Conservation (phyloP, 805 yeast species). For the Starmerella riodocensis region DNA sequence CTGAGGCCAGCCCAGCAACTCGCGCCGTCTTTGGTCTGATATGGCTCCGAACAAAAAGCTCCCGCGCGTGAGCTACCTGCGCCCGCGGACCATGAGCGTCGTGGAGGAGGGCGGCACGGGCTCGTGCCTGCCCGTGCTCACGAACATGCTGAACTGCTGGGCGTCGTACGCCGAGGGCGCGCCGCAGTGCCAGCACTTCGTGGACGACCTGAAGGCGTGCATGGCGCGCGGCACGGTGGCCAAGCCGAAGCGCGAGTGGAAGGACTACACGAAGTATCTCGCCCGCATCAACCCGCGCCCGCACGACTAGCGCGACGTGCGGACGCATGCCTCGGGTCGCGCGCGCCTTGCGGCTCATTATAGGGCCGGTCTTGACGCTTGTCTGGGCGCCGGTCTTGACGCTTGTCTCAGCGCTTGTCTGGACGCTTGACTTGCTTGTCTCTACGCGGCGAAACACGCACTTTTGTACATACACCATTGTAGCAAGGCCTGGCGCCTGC, state of each 20-base stretch:
- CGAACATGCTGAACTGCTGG: conserved; percentile 85
- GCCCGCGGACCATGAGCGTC: conserved; percentile 15
- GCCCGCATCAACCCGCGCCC: conserved; percentile 36
- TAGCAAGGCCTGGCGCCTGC: no score
- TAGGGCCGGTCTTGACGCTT: not conserved
- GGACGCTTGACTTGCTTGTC: no score
- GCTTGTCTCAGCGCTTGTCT: not conserved
- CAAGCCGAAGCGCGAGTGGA: conserved; percentile 21
- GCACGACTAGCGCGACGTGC: conserved; percentile 25
- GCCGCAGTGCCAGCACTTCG: conserved; percentile 44
- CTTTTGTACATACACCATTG: no score
- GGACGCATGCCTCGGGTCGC: no score
- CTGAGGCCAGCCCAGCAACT: no score
- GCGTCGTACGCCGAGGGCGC: conserved; percentile 85
- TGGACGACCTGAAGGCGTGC: conserved; percentile 53
- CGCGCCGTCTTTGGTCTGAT: no score
- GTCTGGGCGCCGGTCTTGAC: not conserved
- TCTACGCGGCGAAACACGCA: no score
- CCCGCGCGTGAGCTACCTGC: conserved; percentile 17
- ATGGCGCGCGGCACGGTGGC: conserved; percentile 34
- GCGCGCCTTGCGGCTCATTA: not conserved
- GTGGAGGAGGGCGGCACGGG: conserved; percentile 15
- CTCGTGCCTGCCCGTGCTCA: conserved; percentile 70
- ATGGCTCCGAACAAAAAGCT: conserved; percentile 15
- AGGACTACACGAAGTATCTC: conserved; percentile 13